These are phyloP conservation scores for Spongiforma sp. DNA, from an alignment of 1,284 basidiomycete genomes.

Conservation along the genomic window DNA sequence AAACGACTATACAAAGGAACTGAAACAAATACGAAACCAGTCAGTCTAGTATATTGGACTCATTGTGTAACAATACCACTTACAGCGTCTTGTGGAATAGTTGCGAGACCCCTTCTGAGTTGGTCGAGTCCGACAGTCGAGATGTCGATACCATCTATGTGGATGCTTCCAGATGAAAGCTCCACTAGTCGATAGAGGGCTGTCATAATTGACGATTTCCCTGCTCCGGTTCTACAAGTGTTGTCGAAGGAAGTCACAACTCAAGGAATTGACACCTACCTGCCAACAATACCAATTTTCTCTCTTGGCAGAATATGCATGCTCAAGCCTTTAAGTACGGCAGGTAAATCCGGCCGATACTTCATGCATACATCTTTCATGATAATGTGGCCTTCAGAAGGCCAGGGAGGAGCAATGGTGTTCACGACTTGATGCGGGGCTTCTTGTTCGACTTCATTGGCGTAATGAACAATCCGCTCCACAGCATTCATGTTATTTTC, in stretches of 20 bases:
- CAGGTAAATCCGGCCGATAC: slow-evolving; percentile 74
- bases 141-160: slow-evolving; percentile 71
- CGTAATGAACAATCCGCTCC: slow-evolving; percentile 85
- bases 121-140: slow-evolving; percentile 71
- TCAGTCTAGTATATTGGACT: neutral
- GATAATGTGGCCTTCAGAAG: slow-evolving; percentile 62
- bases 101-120: slow-evolving; percentile 70
- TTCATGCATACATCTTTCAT: slow-evolving; percentile 67
- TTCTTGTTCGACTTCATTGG: slow-evolving; percentile 65
- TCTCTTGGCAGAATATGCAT: slow-evolving; percentile 77
- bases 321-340: slow-evolving; percentile 70
- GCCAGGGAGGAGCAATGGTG: slow-evolving; percentile 72
- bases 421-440: slow-evolving; percentile 68
- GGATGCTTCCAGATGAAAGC: slow-evolving; percentile 65
- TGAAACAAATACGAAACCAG: neutral
- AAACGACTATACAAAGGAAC: slow-evolving; percentile 25
- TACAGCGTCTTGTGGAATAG: slow-evolving; percentile 92
- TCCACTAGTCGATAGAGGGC: slow-evolving; percentile 68
- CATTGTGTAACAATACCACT: slow-evolving; percentile 34
- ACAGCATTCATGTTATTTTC: slow-evolving; percentile 95
- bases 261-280: slow-evolving; percentile 38
- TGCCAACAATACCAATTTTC: slow-evolving; percentile 88
- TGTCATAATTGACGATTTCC: slow-evolving; percentile 72
- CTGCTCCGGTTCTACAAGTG: slow-evolving; percentile 68
- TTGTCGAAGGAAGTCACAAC: slow-evolving; percentile 6